A percentile compares a stretch with the other conserved stretches of the same genome.
phyloP scores from a whole-genome alignment of 176 grass and related monocot genomes.

The Ensete glaucum region DNA sequence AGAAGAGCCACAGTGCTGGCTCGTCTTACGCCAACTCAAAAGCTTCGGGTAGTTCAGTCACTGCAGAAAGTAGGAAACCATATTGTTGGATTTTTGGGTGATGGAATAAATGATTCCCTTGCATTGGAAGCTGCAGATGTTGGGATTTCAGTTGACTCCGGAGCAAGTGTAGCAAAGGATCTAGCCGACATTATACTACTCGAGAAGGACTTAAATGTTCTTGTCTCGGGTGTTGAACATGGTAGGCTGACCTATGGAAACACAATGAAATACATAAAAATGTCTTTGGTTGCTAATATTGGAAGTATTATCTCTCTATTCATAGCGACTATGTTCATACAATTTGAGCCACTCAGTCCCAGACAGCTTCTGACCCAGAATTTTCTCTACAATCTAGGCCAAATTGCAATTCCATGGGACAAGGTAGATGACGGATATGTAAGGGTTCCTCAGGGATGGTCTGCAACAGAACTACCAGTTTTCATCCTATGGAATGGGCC shows the following conservation, averaged over 20 bases:
- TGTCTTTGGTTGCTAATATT: slow-evolving; percentile 34
- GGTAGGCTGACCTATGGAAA: slow-evolving; percentile 37
- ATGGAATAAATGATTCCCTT: slow-evolving; percentile 40
- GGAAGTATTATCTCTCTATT: slow-evolving; percentile 22
- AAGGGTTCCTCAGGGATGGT: slow-evolving; percentile 26
- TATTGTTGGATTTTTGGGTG: slow-evolving; percentile 35
- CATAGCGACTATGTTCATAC: slow-evolving; percentile 25
- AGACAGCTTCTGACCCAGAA: slow-evolving; percentile 37
- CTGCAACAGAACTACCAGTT: slow-evolving; percentile 26
- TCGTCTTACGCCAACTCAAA: slow-evolving; percentile 36
- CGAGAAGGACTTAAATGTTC: slow-evolving; percentile 40
- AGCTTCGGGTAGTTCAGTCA: slow-evolving; percentile 31
- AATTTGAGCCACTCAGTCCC: slow-evolving; percentile 22
- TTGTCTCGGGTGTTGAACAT: slow-evolving; percentile 30
- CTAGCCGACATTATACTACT: slow-evolving; percentile 34
- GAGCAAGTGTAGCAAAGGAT: slow-evolving; percentile 31
- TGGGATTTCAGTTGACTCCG: slow-evolving; percentile 37
- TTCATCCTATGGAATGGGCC: slow-evolving; percentile 34
- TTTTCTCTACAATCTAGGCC: slow-evolving; percentile 33
- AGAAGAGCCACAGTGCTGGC: slow-evolving; percentile 30
- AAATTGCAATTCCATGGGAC: slow-evolving; percentile 44
- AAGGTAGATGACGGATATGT: slow-evolving; percentile 33
- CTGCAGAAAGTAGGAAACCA: slow-evolving; percentile 36
- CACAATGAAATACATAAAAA: slow-evolving; percentile 45
- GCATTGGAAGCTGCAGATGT: slow-evolving; percentile 38